Conservation (phyloP, 2,329 filamentous ascomycete species). For the Fusarium sp. region DNA sequence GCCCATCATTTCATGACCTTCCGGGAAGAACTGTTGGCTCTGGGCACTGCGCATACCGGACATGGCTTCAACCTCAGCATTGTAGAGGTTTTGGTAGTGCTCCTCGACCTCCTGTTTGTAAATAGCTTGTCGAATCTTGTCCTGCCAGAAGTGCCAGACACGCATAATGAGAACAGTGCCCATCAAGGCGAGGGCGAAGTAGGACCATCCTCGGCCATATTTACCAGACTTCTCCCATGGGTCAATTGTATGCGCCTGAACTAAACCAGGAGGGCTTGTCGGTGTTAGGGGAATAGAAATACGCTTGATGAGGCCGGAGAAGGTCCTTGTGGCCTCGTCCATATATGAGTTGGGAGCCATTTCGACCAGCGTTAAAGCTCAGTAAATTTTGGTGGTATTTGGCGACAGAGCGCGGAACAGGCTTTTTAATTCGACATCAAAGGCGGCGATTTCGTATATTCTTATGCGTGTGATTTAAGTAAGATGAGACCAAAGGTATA, state of each 20-base stretch:
- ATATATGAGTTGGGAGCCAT: conserved; percentile 54
- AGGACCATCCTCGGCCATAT: conserved; percentile 88
- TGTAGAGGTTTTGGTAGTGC: conserved; percentile 66
- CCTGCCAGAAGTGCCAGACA: conserved; percentile 89
- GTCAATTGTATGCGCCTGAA: conserved; percentile 73
- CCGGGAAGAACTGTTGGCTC: conserved; percentile 79
- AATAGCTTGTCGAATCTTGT: conserved; percentile 89
- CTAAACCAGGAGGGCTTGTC: conserved; percentile 67
- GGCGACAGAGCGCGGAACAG: conserved; percentile 41
- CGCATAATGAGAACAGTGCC: conserved; percentile 73
- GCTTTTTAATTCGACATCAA: conserved; percentile 42
- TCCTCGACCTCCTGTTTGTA: conserved; percentile 84
- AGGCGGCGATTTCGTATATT: conserved; percentile 15
- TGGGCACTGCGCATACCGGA: conserved; percentile 59
- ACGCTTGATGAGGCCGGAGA: conserved; percentile 59
- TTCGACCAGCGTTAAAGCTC: conserved; percentile 44
- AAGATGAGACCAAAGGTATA: background rate
- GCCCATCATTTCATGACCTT: conserved; percentile 63
- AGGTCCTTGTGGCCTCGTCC: conserved; percentile 46
- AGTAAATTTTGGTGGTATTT: conserved; percentile 14
- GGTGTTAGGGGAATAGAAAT: conserved; percentile 69
- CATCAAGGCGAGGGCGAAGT: conserved; percentile 81
- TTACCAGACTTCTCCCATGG: conserved; percentile 85
- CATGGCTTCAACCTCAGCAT: conserved; percentile 57
- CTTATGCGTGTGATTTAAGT: background rate